Base-by-base conservation (phyloP, 2,329 filamentous ascomycete species). In the Mariannaea elegans region DNA sequence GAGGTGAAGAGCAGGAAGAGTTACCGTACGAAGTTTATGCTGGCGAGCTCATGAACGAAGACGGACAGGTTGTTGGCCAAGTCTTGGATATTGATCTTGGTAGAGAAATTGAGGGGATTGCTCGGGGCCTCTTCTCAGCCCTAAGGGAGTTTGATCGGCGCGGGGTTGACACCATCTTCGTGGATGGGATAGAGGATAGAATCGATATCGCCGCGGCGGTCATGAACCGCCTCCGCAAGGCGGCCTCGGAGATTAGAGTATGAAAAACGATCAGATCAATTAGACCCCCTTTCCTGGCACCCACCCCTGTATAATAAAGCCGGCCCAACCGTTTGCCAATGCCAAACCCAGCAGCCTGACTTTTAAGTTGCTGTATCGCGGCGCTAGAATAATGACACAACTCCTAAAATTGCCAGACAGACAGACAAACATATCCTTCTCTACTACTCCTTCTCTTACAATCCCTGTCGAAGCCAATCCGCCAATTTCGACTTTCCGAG, bases 401-500 rank as follows among this genome's bases (percentile, higher is more conserved):
- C 68, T 64, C 67, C 59, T 56, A 64, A 61, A 57, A 44, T 44
- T 58, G 59, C 62, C 55, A 60, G 58, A 67, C 47, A 62, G 48
- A 41, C 56, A 47, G n/a, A 24, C 42, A n/a, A 5, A n/a, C 14
- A 10, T 14, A 7, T 14, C 13, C 32, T 38, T 31, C 38, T 47
- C 29, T 10, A 42, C 44, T 19, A 41, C 32, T 52, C 27, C 56
- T 44, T 36, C 32, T 27, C 38, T 83, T 79, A 93, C 76, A 93
- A 78, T 18, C 92, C 91, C 78, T 96, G 92, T 75, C 94, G 88
- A 84, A 97, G 83, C 85, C 93, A 90, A 80, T 97, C 94, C 42
- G 92, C 91, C 73, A 97, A 80, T 79, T 97, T 94, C 71, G 90
- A 90, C 84, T 95, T 96, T 75, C 94, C 94, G 76, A 97, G 90